Evolutionary conservation across 768 basidiomycete genomes (phyloP).

Genomic region (Auricularia auricula-judae): DNA sequence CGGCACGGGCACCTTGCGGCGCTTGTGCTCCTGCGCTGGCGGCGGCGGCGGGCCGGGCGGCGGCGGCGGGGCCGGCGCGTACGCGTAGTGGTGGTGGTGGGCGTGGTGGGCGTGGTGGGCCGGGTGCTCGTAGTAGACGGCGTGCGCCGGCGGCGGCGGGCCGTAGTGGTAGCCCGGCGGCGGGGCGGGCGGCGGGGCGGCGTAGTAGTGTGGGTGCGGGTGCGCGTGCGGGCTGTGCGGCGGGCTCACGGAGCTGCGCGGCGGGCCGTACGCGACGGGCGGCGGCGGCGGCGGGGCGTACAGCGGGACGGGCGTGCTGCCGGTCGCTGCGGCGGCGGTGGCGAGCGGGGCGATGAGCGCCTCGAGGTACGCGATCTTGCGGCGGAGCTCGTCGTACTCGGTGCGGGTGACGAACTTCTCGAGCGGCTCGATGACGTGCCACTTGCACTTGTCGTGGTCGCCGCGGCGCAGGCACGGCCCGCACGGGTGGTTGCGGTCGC

Average conservation of each 20-base stretch:
- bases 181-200: slow-evolving; percentile 60
- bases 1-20: no score
- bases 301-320: background rate
- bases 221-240: slow-evolving; percentile 15
- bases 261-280: slow-evolving; percentile 14
- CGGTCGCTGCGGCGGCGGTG: slow-evolving; percentile 10
- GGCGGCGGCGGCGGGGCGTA: slow-evolving; percentile 9
- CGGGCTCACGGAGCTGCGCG: slow-evolving; percentile 13
- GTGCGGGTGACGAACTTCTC: slow-evolving; percentile 73
- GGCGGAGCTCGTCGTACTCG: slow-evolving; percentile 68
- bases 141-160: background rate
- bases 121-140: background rate
- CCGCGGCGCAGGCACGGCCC: slow-evolving; percentile 70
- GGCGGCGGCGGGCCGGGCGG: no score
- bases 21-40: no score
- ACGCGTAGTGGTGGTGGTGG: background rate
- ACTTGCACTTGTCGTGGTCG: slow-evolving; percentile 71
- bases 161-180: slow-evolving; percentile 22
- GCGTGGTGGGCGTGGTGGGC: background rate
- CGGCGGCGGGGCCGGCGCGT: background rate
- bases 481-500: slow-evolving; percentile 77
- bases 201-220: slow-evolving; percentile 55
- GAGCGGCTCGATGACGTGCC: slow-evolving; percentile 72
- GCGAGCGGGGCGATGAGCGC: slow-evolving; percentile 35
- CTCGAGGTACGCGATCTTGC: slow-evolving; percentile 52